Evolutionary conservation across 2,329 filamentous ascomycete species (phyloP).

Genomic region (Fulvia fulva): DNA sequence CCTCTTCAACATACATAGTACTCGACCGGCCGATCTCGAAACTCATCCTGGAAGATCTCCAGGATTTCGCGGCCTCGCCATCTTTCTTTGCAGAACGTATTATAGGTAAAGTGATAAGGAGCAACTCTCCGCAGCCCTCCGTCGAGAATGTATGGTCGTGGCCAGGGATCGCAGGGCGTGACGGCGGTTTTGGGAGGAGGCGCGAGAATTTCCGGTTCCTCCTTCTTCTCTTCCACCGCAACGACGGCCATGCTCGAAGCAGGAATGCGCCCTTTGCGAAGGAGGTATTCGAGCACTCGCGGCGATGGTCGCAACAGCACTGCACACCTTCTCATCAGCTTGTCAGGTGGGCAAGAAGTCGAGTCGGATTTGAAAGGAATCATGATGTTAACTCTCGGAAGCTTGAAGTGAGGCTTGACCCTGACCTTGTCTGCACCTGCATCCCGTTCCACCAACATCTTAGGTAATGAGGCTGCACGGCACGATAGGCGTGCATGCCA

Average conservation of each 20-base stretch:
- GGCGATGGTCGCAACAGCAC: constrained; percentile 39
- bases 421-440: background rate
- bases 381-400: background rate
- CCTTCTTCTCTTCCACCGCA: constrained; percentile 23
- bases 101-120: constrained; percentile 92
- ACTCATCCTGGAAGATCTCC: constrained; percentile 87
- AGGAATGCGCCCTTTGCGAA: constrained; percentile 41
- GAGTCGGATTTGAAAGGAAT: background rate
- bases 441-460: background rate
- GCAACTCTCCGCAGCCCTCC: constrained; percentile 75
- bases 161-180: constrained; percentile 57
- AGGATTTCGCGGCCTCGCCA: constrained; percentile 80
- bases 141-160: constrained; percentile 75
- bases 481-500: background rate
- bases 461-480: background rate
- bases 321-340: constrained; percentile 13
- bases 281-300: constrained; percentile 50
- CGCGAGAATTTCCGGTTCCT: constrained; percentile 37
- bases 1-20: constrained; percentile 66
- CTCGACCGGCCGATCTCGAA: constrained; percentile 76
- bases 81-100: constrained; percentile 88
- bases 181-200: constrained; percentile 48
- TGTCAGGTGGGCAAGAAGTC: background rate
- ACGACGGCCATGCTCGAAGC: constrained; percentile 27
- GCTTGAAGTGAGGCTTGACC: constrained; percentile 9